Evolutionary conservation across 768 basidiomycete genomes (phyloP), one percentile per base, ranked within the genome.

Genomic region (Mycena latifolia): DNA sequence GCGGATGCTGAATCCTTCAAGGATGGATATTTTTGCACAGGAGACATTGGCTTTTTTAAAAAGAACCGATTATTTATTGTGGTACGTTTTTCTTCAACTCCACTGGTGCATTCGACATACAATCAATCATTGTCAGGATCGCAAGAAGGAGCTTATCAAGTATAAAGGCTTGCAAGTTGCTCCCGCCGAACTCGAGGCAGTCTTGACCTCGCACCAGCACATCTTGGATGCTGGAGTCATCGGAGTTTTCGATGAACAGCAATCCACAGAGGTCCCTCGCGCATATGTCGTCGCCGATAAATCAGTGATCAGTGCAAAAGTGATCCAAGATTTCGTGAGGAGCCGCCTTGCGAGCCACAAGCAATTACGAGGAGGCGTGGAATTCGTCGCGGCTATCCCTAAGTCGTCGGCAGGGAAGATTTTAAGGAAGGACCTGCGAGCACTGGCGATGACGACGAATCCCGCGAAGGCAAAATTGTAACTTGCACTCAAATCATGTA

Each of bases 101-200:
- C n/a, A n/a, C n/a, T n/a, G n/a, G n/a, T n/a, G n/a, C n/a, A n/a
- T n/a, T 35, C 31, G 31, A 33, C 31, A 11, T 33, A 11, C n/a
- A n/a, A n/a, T n/a, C n/a, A 33, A 6, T 35, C 27, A 7, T 33
- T 29, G n/a, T 18, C 45, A 73, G 54, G 73, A 74, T 55, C 71
- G 73, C 17, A 63, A 70, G 25, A 74, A 74, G 48, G 71, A 73
- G 31, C 61, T 73, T 3, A 73, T 73, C 51, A 69, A 71, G 28
- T 63, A 60, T 9, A 71, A 69, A 43, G 67, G 72, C n/a, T 54
- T 72, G 22, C 70, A 73, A 59, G 74, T 79, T 17, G 70, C 78
- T 0, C 78, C 78, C 0, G 78, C 78, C 2, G 78, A 79, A 58
- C 71, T 79, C 2, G 78, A 79, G 37, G 78, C 72, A 0, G 62